phyloP scores from a whole-genome alignment of 2,329 filamentous ascomycete species.

The Aureobasidium sp. region DNA sequence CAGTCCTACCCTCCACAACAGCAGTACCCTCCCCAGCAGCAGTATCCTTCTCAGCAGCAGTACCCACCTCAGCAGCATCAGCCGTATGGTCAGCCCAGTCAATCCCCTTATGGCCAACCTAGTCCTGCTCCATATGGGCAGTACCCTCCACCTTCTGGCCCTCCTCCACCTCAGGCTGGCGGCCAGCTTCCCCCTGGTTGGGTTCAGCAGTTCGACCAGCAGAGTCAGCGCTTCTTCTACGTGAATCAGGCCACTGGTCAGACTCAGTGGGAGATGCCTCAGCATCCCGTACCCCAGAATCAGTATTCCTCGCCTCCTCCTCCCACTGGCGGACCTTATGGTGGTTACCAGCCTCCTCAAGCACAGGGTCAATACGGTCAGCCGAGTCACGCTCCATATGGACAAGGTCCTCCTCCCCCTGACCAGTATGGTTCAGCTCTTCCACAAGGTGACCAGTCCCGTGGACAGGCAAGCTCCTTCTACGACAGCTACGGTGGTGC shows the following conservation, averaged over 20 bases:
- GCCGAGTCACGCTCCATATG: neutral
- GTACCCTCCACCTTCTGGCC: conserved; percentile 24
- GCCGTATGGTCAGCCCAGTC: conserved; percentile 17
- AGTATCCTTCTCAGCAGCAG: conserved; percentile 15
- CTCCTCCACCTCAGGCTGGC: conserved; percentile 24
- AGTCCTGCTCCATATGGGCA: conserved; percentile 20
- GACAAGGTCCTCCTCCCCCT: neutral
- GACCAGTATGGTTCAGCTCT: neutral
- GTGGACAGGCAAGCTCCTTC: conserved; percentile 5
- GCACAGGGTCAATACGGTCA: conserved; percentile 18
- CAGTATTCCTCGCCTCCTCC: conserved; percentile 7
- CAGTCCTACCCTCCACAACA: conserved; percentile 24
- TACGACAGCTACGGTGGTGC: conserved; percentile 12
- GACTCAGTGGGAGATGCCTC: conserved; percentile 58
- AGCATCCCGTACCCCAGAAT: conserved; percentile 21
- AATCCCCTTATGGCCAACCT: conserved; percentile 20
- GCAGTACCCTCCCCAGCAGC: conserved; percentile 21
- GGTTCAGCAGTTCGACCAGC: conserved; percentile 56
- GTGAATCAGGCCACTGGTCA: conserved; percentile 54
- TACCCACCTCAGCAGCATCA: conserved; percentile 1
- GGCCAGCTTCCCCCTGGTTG: conserved; percentile 55
- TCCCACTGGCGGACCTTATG: conserved; percentile 1
- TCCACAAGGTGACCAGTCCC: conserved; percentile 5
- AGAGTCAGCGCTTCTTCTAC: conserved; percentile 57
- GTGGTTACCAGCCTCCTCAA: conserved; percentile 23